Percentiles rank a stretch among this genome's conserved stretches.
phyloP scores from a whole-genome alignment of 2,329 filamentous ascomycete species.

The Venturia pyrina region DNA sequence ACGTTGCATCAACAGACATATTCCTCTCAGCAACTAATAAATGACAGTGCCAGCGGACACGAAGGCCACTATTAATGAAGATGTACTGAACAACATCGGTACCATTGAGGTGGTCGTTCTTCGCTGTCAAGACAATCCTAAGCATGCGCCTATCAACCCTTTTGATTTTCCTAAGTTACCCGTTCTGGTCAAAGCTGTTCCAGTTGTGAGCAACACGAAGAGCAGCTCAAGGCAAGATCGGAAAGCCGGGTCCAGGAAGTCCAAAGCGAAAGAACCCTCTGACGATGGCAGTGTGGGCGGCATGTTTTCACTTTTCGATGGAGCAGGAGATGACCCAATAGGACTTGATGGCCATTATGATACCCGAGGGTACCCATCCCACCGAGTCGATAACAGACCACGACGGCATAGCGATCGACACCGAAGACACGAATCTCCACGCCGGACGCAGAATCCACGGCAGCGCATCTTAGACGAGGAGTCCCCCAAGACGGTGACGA shows the following conservation, averaged over 20 bases:
- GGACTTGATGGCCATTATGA: constrained; percentile 3
- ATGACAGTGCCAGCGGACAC: constrained; percentile 27
- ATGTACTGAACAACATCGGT: constrained; percentile 31
- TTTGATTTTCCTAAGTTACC: constrained; percentile 1
- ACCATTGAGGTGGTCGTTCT: constrained; percentile 40
- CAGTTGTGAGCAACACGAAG: constrained; percentile 2
- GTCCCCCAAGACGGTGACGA: background rate
- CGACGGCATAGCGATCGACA: background rate
- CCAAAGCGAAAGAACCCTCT: background rate
- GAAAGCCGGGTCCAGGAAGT: background rate
- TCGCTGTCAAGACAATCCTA: constrained; percentile 27
- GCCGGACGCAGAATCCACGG: background rate
- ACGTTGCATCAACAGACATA: constrained; percentile 14
- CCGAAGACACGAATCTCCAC: background rate
- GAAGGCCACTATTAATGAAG: constrained; percentile 23
- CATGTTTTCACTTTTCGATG: constrained; percentile 24
- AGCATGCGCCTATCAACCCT: constrained; percentile 8
- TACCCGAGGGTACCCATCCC: background rate
- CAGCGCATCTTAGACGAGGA: background rate
- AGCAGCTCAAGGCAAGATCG: constrained; percentile 1
- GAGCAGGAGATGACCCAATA: constrained; percentile 19
- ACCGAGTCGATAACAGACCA: background rate
- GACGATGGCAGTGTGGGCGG: constrained; percentile 16
- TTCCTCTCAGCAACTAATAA: constrained; percentile 16
- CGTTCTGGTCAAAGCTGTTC: constrained; percentile 6